These are phyloP conservation scores for Xylariaceae sp. DNA, from an alignment of 2,329 filamentous ascomycete genomes.

Conservation along the genomic window DNA sequence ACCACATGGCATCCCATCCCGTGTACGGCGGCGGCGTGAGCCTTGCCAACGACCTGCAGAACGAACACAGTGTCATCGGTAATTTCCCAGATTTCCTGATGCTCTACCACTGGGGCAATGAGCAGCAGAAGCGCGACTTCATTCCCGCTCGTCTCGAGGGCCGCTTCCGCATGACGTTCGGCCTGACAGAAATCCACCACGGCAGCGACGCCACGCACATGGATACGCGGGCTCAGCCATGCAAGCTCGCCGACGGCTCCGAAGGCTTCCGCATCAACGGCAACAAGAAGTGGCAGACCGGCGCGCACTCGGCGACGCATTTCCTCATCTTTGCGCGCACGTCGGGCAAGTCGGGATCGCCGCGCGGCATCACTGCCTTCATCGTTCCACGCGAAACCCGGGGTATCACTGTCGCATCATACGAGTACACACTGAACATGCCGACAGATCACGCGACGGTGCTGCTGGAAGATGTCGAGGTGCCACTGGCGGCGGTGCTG, in stretches of 20 bases:
- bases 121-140: constrained; percentile 48
- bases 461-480: constrained; percentile 51
- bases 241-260: constrained; percentile 36
- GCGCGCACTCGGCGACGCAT: constrained; percentile 58
- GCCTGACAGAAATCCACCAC: constrained; percentile 57
- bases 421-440: constrained; percentile 65
- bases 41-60: constrained; percentile 61
- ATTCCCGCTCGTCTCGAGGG: constrained; percentile 50
- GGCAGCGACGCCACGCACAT: constrained; percentile 62
- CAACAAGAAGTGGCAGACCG: constrained; percentile 62
- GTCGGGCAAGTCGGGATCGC: constrained; percentile 45
- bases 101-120: constrained; percentile 56
- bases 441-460: constrained; percentile 62
- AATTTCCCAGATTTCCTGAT: constrained; percentile 61
- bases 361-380: constrained; percentile 57
- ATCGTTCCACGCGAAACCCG: constrained; percentile 49
- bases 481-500: constrained; percentile 48
- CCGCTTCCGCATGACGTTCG: constrained; percentile 55
- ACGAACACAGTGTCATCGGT: constrained; percentile 57
- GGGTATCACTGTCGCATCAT: constrained; percentile 51
- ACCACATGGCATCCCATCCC: constrained; percentile 52
- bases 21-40: constrained; percentile 45
- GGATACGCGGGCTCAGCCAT: constrained; percentile 46
- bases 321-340: constrained; percentile 60
- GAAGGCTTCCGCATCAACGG: constrained; percentile 52